A percentile compares a stretch with the other conserved stretches of the same genome.
Conservation (phyloP, 441 rosid species). For the Raphanus hybrid region DNA sequence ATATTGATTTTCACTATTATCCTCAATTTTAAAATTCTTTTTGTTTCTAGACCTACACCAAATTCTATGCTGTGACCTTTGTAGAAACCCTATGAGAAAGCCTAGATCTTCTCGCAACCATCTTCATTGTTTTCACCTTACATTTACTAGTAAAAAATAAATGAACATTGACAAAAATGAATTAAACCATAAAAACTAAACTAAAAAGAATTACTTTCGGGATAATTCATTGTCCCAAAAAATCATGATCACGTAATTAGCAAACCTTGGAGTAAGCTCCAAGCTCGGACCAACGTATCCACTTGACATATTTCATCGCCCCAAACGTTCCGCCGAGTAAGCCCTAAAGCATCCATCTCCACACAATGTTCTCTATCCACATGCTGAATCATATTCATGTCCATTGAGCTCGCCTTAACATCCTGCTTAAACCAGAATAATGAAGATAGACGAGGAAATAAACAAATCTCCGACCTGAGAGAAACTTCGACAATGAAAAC, state of each 20-base stretch:
- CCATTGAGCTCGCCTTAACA: constrained; percentile 56
- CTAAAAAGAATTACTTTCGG: neutral
- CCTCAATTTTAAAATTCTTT: too few species aligned
- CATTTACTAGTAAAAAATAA: neutral
- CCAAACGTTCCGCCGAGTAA: constrained; percentile 63
- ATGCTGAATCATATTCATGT: constrained; percentile 43
- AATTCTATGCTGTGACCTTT: neutral
- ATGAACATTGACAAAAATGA: neutral
- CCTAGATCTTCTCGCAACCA: neutral
- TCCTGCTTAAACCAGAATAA: constrained; percentile 51
- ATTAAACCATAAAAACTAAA: constrained; percentile 5
- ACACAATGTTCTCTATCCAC: constrained; percentile 57
- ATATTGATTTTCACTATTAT: too few species aligned
- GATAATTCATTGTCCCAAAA: neutral
- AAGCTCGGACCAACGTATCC: constrained; percentile 59
- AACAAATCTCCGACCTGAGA: neutral
- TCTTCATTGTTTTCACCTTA: neutral
- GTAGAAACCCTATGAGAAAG: neutral
- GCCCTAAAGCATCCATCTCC: constrained; percentile 47
- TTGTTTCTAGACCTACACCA: neutral
- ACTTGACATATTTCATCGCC: constrained; percentile 55
- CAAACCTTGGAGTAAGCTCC: constrained; percentile 56
- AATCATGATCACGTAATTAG: constrained; percentile 35
- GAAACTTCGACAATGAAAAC: neutral
- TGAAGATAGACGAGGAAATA: neutral